These are phyloP conservation scores for Coemansia sp. DNA, from an alignment of 192 early-diverging fungal genomes.

Conservation along the genomic window DNA sequence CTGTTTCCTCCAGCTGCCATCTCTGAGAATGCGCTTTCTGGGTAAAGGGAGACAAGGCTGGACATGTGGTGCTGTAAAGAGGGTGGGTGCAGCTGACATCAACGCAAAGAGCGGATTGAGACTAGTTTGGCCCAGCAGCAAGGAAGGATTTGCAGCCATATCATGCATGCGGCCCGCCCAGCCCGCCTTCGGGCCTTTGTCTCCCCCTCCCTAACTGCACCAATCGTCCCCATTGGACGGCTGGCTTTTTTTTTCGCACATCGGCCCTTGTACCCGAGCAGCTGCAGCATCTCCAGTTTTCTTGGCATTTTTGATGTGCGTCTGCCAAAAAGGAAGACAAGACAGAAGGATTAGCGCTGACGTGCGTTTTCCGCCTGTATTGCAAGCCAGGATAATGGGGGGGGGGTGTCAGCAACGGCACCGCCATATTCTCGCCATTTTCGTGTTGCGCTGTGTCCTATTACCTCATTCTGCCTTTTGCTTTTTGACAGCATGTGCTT, in stretches of 20 bases:
- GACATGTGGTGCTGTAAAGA: background rate
- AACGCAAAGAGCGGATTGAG: background rate
- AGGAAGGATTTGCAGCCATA: conserved; percentile 43
- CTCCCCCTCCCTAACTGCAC: background rate
- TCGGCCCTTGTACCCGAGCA: conserved; percentile 5
- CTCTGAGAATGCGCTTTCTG: conserved; percentile 5
- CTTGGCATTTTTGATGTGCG: conserved; percentile 13
- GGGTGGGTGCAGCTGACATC: background rate
- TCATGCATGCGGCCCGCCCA: conserved; percentile 48
- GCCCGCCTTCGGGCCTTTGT: conserved; percentile 25
- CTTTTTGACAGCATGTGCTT: background rate
- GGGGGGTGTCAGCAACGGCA: too few relatives aligned
- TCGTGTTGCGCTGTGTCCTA: background rate
- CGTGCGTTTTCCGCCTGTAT: background rate
- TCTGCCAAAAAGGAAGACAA: background rate
- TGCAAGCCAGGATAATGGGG: too few relatives aligned
- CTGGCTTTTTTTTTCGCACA: conserved; percentile 1
- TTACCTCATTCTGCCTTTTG: background rate
- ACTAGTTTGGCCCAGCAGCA: conserved; percentile 3
- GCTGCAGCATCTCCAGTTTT: background rate
- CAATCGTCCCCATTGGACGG: conserved; percentile 8
- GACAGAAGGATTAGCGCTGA: conserved; percentile 7
- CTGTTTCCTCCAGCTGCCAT: background rate
- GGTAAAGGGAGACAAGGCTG: background rate
- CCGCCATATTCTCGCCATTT: background rate